phyloP scores from a whole-genome alignment of 345 rosid genomes.

The Syzygium aqueum region DNA sequence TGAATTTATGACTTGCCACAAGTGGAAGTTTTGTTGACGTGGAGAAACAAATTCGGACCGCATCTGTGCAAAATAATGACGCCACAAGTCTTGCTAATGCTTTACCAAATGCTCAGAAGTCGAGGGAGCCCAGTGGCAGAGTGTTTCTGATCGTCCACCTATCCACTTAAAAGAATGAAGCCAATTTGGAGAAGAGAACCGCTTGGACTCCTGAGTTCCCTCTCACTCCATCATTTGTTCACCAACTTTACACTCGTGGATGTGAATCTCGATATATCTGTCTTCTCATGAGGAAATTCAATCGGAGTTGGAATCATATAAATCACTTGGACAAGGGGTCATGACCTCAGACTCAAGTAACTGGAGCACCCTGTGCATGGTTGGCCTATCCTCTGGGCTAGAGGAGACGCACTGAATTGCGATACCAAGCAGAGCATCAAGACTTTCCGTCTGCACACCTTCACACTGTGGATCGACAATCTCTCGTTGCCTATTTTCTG shows the following conservation, averaged over 20 bases:
- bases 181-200: background rate
- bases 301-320: conserved; percentile 87
- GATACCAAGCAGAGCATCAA: conserved; percentile 73
- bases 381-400: conserved; percentile 79
- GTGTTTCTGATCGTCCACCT: background rate
- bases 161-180: background rate
- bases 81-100: background rate
- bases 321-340: conserved; percentile 99
- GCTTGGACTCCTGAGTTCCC: background rate
- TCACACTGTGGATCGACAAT: conserved; percentile 67
- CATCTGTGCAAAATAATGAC: background rate
- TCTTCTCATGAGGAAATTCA: conserved; percentile 12
- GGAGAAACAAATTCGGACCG: background rate
- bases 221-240: background rate
- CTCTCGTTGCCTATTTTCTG: conserved; percentile 63
- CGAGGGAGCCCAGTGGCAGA: background rate
- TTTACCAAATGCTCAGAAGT: background rate
- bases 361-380: conserved; percentile 96
- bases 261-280: background rate
- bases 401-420: conserved; percentile 80
- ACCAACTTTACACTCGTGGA: background rate
- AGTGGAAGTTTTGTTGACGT: background rate
- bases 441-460: conserved; percentile 67
- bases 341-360: conserved; percentile 90
- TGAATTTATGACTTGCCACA: background rate